Percentiles rank a stretch among this genome's conserved stretches.
phyloP scores from a whole-genome alignment of 164 flowering plant species.

The Malania oleifera region DNA sequence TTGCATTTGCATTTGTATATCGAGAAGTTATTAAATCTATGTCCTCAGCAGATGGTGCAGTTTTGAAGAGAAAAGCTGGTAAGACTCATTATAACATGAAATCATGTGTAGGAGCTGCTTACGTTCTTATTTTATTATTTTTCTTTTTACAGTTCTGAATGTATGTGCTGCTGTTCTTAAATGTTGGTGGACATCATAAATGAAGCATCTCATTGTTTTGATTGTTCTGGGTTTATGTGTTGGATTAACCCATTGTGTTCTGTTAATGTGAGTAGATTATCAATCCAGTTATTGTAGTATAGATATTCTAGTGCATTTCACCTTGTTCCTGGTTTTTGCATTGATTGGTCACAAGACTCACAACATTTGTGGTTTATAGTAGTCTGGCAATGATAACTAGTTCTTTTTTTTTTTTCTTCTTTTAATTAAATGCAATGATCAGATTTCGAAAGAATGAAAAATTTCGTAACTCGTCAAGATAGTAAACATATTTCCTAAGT shows the following conservation, averaged over 20 bases:
- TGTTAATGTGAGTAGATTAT: not conserved
- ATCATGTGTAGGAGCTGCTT: not conserved
- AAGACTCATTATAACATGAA: not conserved
- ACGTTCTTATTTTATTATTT: not conserved
- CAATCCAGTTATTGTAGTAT: not conserved
- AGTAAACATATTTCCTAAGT: not conserved
- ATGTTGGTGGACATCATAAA: too few species aligned
- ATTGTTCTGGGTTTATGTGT: not conserved
- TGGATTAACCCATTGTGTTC: not conserved
- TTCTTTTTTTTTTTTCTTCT: too few species aligned
- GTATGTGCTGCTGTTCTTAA: conserved; percentile 24
- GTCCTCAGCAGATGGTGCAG: conserved; percentile 26
- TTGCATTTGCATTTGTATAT: conserved; percentile 79
- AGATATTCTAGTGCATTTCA: not conserved
- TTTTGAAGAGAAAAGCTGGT: conserved; percentile 85
- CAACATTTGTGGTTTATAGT: too few species aligned
- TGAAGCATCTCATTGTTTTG: not conserved
- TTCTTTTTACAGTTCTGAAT: not conserved
- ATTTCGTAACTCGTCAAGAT: not conserved
- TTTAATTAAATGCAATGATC: too few species aligned
- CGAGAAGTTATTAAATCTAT: conserved; percentile 51
- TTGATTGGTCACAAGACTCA: too few species aligned
- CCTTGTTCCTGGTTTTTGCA: too few species aligned
- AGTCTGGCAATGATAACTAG: too few species aligned
- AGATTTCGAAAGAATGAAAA: not conserved